Base-by-base conservation (phyloP, 106 monocot genomes). In the Acorus gramineus region DNA sequence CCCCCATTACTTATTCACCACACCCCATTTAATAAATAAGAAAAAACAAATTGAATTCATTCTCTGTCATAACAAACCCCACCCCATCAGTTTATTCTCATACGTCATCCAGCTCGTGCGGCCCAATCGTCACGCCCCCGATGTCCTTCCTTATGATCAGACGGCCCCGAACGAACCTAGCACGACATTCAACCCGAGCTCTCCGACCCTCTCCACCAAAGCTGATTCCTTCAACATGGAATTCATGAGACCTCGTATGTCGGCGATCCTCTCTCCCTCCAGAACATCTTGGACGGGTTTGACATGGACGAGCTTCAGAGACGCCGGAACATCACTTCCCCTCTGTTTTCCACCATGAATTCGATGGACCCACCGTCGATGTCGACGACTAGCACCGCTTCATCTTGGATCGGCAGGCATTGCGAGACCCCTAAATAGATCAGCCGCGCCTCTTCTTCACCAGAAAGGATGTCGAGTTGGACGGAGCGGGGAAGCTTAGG, bases 291-390 rank as follows among this genome's bases (percentile, higher is more conserved):
- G 44, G 72, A 64, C 42, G 65, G 57, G 3, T n/a, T 66, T 54
- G 42, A 74, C 60, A 45, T 67, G 74, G 2, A 66, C 74, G 11
- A 74, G 67, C 4, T 74, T 43, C n/a, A 74, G 42, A 6, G 74
- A 67, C 10, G 67, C 44, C 8, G 74, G 74, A 54, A 74, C 8
- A 67, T 7, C 42, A 74, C 61, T 14, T 61, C n/a, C 7, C 67
- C 66, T 6, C 44, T 47, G 6, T 46, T 44, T 4, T 61, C 67
- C 1, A 74, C 47, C 3, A 66, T 43, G 65, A 74, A 55, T 46
- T 74, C 74, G 60, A 67, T 74, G 42, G 74, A 74, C 2, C 74
- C 74, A 28, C 74, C 74, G 60, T 67, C 66, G 74, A 74, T 74
- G 55, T 75, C 68, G 49, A 75, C 49, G 11, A 57, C 46, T 61